Conservation (phyloP, 1,284 basidiomycete genomes). For the Cystobasidium slooffiae region DNA sequence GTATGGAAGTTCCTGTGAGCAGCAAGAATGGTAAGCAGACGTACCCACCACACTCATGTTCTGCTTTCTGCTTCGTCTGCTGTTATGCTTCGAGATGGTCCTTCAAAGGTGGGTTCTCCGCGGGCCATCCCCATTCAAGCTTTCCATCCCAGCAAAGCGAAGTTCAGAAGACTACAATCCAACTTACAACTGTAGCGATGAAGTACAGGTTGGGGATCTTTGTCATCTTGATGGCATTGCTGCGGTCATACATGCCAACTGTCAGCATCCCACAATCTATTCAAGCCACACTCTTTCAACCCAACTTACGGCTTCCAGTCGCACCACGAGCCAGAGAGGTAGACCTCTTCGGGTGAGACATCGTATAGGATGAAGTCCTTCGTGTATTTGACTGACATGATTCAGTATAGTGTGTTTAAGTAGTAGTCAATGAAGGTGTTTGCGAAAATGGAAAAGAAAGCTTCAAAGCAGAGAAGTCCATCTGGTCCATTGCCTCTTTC, state of each 20-base stretch:
- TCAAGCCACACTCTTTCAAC: neutral
- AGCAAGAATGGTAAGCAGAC: neutral
- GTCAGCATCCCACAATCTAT: neutral
- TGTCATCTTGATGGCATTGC: constrained; percentile 38
- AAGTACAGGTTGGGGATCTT: constrained; percentile 44
- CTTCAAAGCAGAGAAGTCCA: neutral
- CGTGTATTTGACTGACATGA: constrained; percentile 4
- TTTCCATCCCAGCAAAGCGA: constrained; percentile 2
- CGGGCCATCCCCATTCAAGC: neutral
- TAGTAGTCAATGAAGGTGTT: constrained; percentile 2
- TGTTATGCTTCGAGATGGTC: neutral
- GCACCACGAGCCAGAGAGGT: constrained; percentile 43
- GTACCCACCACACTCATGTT: neutral
- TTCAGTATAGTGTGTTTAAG: neutral
- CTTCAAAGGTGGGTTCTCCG: constrained; percentile 1
- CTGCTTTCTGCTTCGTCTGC: neutral
- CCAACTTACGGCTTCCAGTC: constrained; percentile 38
- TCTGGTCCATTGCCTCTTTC: neutral
- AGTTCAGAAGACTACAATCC: neutral
- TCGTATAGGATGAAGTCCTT: constrained; percentile 44
- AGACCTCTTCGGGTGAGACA: constrained; percentile 31
- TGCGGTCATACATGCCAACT: neutral
- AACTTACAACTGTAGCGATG: constrained; percentile 41
- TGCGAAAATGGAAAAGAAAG: neutral
- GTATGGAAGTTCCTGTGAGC: constrained; percentile 28